Conservation (phyloP, 2,329 filamentous ascomycete genomes). For the Metarhizium album region DNA sequence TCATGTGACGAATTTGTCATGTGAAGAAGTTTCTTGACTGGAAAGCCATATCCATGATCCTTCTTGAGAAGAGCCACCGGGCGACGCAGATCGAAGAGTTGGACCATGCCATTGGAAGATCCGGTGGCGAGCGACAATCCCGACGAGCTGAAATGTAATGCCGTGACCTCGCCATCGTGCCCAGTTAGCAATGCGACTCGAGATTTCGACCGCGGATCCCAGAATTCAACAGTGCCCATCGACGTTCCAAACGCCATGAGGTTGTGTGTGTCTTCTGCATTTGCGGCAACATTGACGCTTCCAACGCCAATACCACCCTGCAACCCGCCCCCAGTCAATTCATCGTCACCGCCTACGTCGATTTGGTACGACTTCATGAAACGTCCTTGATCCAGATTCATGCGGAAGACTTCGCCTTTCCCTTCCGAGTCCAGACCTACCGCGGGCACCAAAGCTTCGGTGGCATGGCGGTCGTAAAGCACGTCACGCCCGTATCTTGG, state of each 20-base stretch:
- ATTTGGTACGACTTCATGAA: constrained; percentile 94
- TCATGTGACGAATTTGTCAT: constrained; percentile 63
- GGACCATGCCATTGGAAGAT: constrained; percentile 76
- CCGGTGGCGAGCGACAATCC: constrained; percentile 80
- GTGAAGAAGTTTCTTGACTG: constrained; percentile 74
- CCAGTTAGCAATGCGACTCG: constrained; percentile 66
- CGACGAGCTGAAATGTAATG: constrained; percentile 73
- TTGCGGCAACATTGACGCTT: constrained; percentile 74
- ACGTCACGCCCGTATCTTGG: constrained; percentile 88
- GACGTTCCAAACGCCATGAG: constrained; percentile 89
- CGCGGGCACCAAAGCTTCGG: constrained; percentile 77
- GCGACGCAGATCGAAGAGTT: constrained; percentile 85
- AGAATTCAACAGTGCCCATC: constrained; percentile 92
- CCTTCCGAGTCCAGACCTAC: constrained; percentile 82
- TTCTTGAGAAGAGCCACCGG: constrained; percentile 79
- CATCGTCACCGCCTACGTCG: constrained; percentile 78
- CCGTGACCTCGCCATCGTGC: constrained; percentile 66
- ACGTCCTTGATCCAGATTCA: constrained; percentile 83
- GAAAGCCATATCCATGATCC: constrained; percentile 90
- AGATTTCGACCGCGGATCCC: constrained; percentile 78
- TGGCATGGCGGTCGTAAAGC: constrained; percentile 68
- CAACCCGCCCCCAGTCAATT: constrained; percentile 57
- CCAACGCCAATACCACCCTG: constrained; percentile 82
- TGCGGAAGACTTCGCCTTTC: constrained; percentile 80
- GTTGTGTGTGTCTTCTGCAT: constrained; percentile 84